Percentiles rank a stretch among this genome's conserved stretches.
phyloP scores from a whole-genome alignment of 306 rosid species.

The Echinosophora koreensis region DNA sequence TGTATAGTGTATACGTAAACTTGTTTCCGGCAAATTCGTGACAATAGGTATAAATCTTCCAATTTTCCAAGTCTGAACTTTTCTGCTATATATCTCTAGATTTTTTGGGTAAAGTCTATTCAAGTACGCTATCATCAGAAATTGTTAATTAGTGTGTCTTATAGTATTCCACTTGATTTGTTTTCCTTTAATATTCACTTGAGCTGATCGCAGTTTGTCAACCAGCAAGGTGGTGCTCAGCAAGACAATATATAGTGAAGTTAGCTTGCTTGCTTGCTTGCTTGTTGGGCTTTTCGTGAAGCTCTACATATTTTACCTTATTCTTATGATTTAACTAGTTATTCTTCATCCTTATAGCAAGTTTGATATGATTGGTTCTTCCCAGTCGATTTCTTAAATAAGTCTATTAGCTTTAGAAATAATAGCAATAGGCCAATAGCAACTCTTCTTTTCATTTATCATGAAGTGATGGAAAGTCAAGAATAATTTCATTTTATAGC shows the following conservation, averaged over 20 bases:
- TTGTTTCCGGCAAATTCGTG: background rate
- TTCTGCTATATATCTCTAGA: background rate
- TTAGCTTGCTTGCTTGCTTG: conserved; percentile 46
- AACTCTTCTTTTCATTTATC: conserved; percentile 44
- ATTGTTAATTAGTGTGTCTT: no score
- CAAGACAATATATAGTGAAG: conserved; percentile 51
- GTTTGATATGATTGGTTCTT: background rate
- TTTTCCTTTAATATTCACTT: conserved; percentile 53
- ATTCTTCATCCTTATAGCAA: background rate
- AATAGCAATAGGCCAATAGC: conserved; percentile 1
- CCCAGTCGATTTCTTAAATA: background rate
- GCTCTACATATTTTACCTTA: conserved; percentile 13
- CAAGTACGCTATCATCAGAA: conserved; percentile 2
- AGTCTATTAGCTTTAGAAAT: background rate
- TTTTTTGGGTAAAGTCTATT: background rate
- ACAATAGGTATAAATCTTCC: background rate
- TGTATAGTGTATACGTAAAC: background rate
- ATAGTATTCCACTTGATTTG: background rate
- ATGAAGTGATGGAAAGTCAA: conserved; percentile 66
- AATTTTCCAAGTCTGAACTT: background rate
- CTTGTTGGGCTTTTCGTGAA: conserved; percentile 13
- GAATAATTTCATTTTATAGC: conserved; percentile 68
- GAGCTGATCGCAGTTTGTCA: conserved; percentile 49
- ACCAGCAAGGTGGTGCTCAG: conserved; percentile 48
- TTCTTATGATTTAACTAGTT: conserved; percentile 13